These are phyloP conservation scores for Botrytis porri DNA, from an alignment of 2,329 filamentous ascomycete genomes.

Conservation along the genomic window DNA sequence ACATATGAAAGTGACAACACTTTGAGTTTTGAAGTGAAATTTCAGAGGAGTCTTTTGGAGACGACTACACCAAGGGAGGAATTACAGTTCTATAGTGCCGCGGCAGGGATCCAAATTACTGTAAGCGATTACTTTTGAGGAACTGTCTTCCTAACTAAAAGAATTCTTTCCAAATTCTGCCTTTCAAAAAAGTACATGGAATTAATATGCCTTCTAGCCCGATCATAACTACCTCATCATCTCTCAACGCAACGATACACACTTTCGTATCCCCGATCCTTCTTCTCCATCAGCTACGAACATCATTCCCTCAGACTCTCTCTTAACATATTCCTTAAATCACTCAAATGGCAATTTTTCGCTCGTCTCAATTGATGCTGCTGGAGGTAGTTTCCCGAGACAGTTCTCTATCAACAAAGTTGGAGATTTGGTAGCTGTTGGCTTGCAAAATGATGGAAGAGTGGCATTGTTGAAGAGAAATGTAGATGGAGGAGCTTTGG, in stretches of 20 bases:
- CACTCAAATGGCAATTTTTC: constrained; percentile 45
- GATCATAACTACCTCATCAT: constrained; percentile 62
- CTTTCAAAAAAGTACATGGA: fast-evolving
- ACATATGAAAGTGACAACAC: constrained; percentile 30
- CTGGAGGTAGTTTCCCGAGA: constrained; percentile 46
- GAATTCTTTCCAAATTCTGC: neutral
- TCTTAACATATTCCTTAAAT: constrained; percentile 61
- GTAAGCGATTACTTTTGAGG: neutral
- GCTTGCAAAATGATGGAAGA: constrained; percentile 42
- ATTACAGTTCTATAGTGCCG: constrained; percentile 2
- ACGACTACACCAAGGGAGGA: neutral
- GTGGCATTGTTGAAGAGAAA: constrained; percentile 45
- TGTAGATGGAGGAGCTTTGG: constrained; percentile 40
- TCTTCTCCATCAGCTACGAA: constrained; percentile 43
- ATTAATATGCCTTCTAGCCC: constrained; percentile 43
- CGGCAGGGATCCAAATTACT: neutral
- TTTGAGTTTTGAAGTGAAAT: neutral
- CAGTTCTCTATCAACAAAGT: constrained; percentile 47
- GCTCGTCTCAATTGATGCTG: constrained; percentile 44
- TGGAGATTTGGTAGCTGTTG: constrained; percentile 47
- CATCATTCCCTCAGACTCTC: constrained; percentile 56
- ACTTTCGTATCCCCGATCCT: constrained; percentile 50
- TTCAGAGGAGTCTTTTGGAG: constrained; percentile 1
- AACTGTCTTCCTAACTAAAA: neutral
- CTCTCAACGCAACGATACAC: constrained; percentile 63